Base-by-base conservation (phyloP, 2,329 filamentous ascomycete genomes). In the Phaeoacremonium minimum region DNA sequence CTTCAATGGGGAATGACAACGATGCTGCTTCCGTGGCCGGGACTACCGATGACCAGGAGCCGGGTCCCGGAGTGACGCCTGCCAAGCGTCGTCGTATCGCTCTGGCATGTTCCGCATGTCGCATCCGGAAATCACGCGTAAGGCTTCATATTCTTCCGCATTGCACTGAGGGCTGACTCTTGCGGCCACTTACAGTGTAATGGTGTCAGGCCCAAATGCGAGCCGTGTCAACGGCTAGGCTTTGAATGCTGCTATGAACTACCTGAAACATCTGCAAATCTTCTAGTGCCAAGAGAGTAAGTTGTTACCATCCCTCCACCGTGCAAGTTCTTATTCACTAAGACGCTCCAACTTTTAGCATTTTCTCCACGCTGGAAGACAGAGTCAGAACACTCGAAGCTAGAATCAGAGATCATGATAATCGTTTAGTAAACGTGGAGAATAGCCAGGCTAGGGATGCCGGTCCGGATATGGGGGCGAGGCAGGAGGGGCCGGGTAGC, bases 81-180 rank as follows among this genome's bases (percentile, higher is more conserved):
- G n/a, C n/a, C n/a, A n/a, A n/a, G n/a, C n/a, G n/a, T n/a, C n/a
- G n/a, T n/a, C n/a, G n/a, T n/a, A n/a, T n/a, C n/a, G n/a, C 41
- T 7, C 35, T 41, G 14, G 41, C 41, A 15, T 43, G 41, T 12
- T 35, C 37, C 35, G 41, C 41, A 9, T 43, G 41, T 35, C 40
- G 41, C 19, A 41, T 30, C 32, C 40, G 37, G 35, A 43, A 43
- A 32, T 43, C 41, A 4, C 33, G 41, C 16, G 41, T 41, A 26
- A 9, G 22, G 9, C 22, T 9, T 26, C 22, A 9, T n/a, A 9
- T n/a, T 26, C 22, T 9, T 26, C n/a, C n/a, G 9, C 22, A n/a
- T n/a, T n/a, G n/a, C n/a, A n/a, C n/a, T n/a, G n/a, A n/a, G n/a
- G n/a, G n/a, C n/a, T n/a, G n/a, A n/a, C n/a, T n/a, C n/a, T n/a